Evolutionary conservation across 371 early-diverging fungal species (phyloP).

Genomic region (Scutellospora calospora): DNA sequence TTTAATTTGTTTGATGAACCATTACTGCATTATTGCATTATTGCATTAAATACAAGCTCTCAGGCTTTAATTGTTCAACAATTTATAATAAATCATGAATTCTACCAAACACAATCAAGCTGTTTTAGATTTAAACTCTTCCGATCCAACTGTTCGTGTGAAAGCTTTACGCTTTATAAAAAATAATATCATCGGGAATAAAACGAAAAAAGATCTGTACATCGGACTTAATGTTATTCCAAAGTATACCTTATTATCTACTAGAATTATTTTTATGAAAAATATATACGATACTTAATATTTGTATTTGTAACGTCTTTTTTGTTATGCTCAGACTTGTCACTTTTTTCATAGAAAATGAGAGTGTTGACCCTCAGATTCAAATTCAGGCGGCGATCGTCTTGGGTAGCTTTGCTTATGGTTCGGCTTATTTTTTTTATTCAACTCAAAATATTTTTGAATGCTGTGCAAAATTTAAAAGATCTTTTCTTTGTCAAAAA

Average conservation of each 20-base stretch:
- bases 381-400: slow-evolving; percentile 76
- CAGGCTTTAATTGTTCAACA: no score
- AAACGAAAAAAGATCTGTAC: slow-evolving; percentile 83
- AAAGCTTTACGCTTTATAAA: slow-evolving; percentile 82
- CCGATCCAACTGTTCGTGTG: slow-evolving; percentile 55
- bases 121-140: slow-evolving; percentile 31
- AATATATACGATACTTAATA: no score
- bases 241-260: slow-evolving; percentile 55
- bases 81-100: slow-evolving; percentile 37
- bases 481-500: slow-evolving; percentile 44
- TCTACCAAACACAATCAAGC: slow-evolving; percentile 36
- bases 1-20: no score
- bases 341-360: slow-evolving; percentile 58
- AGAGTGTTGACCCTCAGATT: slow-evolving; percentile 56
- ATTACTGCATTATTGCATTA: no score
- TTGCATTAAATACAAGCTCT: no score
- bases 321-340: slow-evolving; percentile 60
- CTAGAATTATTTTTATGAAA: background rate
- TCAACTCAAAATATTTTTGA: background rate
- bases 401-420: slow-evolving; percentile 84
- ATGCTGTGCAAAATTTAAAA: background rate
- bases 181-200: slow-evolving; percentile 88
- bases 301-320: background rate
- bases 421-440: slow-evolving; percentile 51
- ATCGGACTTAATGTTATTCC: slow-evolving; percentile 72